Percentiles rank a stretch among this genome's conserved stretches.
phyloP scores from a whole-genome alignment of 306 rosid species.

The Quercus dentata region DNA sequence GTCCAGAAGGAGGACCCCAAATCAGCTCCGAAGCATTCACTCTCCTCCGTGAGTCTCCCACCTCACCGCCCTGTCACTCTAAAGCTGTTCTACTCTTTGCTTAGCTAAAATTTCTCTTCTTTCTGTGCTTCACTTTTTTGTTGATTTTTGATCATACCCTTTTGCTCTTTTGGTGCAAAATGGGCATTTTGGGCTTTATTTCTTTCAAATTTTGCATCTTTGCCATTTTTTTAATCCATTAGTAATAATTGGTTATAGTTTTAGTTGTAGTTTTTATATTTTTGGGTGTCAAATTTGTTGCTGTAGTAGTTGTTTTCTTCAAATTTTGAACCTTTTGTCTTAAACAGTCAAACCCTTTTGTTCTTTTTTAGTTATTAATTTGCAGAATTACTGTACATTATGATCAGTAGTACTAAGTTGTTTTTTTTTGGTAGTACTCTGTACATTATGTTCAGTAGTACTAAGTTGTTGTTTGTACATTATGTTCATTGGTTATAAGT shows the following conservation, averaged over 20 bases:
- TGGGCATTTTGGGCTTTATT: background rate
- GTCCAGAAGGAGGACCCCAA: slow-evolving; percentile 21
- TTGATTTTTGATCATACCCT: background rate
- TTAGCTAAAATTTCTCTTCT: background rate
- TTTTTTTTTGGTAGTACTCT: no score
- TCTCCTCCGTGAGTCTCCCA: slow-evolving; percentile 48
- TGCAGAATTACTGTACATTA: background rate
- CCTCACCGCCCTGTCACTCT: background rate
- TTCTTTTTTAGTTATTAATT: background rate
- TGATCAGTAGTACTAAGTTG: background rate
- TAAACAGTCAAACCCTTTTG: background rate
- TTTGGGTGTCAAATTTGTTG: background rate
- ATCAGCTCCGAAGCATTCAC: slow-evolving; percentile 55
- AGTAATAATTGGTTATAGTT: background rate
- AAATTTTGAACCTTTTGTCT: background rate
- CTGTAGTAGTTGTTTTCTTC: background rate
- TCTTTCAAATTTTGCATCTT: background rate
- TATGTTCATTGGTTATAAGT: background rate
- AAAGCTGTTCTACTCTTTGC: no score
- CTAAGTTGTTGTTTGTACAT: background rate
- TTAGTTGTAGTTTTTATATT: background rate
- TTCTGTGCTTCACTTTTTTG: background rate
- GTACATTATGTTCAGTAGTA: no score
- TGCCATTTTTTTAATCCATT: background rate
- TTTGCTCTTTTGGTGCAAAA: background rate